phyloP scores from a whole-genome alignment of 179 eudicot species.

The Silene noctiflora region DNA sequence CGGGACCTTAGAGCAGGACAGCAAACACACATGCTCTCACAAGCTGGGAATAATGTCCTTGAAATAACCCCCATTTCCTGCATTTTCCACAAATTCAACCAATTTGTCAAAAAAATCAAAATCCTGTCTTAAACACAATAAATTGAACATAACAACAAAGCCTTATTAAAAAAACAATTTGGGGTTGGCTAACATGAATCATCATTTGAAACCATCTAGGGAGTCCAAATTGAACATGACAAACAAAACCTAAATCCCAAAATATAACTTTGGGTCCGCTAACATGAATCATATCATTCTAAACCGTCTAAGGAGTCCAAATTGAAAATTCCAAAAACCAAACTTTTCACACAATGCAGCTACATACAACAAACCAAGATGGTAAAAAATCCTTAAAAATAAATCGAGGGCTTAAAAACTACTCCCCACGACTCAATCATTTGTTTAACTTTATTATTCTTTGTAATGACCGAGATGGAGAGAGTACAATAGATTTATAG shows the following conservation, averaged over 20 bases:
- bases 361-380: slow-evolving; percentile 9
- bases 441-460: too few species aligned
- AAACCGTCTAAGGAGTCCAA: too few species aligned
- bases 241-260: too few species aligned
- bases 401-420: neutral
- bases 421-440: too few species aligned
- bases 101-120: neutral
- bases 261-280: too few species aligned
- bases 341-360: slow-evolving; percentile 16
- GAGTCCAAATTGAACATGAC: too few species aligned
- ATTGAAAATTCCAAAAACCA: neutral
- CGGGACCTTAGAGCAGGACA: slow-evolving; percentile 92
- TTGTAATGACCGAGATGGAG: too few species aligned
- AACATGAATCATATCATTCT: too few species aligned
- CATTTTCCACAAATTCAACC: slow-evolving; percentile 13
- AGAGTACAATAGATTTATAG: too few species aligned
- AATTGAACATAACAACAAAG: neutral
- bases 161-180: neutral
- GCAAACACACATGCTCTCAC: slow-evolving; percentile 87
- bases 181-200: too few species aligned
- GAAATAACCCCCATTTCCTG: slow-evolving; percentile 89
- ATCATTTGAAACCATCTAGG: too few species aligned
- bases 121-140: neutral
- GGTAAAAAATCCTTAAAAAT: neutral
- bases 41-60: slow-evolving; percentile 87